Evolutionary conservation across 1,284 basidiomycete species (phyloP).

Genomic region (Apiotrichum sp.): DNA sequence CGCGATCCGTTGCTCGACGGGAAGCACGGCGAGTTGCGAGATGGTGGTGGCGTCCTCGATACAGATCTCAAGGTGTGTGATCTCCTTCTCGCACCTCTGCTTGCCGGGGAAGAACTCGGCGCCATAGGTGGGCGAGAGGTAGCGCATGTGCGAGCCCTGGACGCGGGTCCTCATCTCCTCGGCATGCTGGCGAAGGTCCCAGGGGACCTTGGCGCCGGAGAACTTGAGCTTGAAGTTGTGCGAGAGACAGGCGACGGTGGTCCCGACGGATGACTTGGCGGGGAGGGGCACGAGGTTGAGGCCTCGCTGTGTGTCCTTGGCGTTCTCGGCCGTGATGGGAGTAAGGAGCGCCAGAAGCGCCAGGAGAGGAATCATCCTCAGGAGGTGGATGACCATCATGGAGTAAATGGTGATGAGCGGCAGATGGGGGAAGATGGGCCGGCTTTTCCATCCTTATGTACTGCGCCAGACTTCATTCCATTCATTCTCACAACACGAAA

Average conservation of each 20-base stretch:
- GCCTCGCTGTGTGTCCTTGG: neutral
- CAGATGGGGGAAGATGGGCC: too few species aligned
- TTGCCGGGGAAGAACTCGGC: conserved; percentile 18
- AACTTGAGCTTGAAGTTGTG: conserved; percentile 52
- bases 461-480: too few species aligned
- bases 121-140: conserved; percentile 20
- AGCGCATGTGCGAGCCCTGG: conserved; percentile 3
- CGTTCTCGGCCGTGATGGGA: neutral
- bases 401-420: too few species aligned
- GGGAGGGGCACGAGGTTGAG: conserved; percentile 45
- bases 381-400: too few species aligned
- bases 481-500: too few species aligned
- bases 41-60: conserved; percentile 52
- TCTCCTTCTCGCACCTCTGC: neutral
- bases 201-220: conserved; percentile 41
- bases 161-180: conserved; percentile 40
- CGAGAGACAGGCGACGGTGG: conserved; percentile 51
- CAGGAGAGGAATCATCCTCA: neutral
- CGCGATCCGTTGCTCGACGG: neutral
- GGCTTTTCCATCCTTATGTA: too few species aligned
- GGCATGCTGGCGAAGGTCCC: conserved; percentile 52
- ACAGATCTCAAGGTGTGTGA: neutral
- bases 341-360: neutral
- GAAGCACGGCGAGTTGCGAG: neutral
- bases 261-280: conserved; percentile 51